Evolutionary conservation across 2,329 filamentous ascomycete genomes (phyloP), one percentile per base, ranked within the genome.

Genomic region (Alternaria hordeiaustralica): DNA sequence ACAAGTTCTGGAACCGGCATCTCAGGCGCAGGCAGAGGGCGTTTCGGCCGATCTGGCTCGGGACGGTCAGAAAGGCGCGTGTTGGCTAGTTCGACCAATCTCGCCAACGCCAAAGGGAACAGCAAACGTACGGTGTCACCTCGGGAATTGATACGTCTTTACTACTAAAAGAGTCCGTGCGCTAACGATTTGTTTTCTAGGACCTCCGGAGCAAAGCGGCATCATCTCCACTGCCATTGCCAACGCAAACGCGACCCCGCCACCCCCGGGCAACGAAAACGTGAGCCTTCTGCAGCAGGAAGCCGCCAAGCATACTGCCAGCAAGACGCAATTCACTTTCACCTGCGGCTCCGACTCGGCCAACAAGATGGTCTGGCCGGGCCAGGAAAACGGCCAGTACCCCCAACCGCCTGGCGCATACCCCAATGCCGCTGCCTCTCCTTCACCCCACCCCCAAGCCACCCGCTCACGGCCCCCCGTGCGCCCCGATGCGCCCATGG

Each of bases 211-310:
- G 71, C 87, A 87, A 72, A 88, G 91, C 81, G 94, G 94, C 59
- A 97, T 97, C 76, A 97, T 97, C 68, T 96, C 94, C 25, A 91
- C 88, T 71, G 94, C 95, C 50, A 97, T 97, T 75, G 94, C 94
- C 64, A 96, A 93, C 76, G 93, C 94, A 26, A 75, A 80, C 71
- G 79, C 93, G 90, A 57, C 76, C 55, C 73, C 76, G 30, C 71
- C 75, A 15, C 71, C 71, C 55, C 66, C 79, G 75, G 91, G 90
- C 13, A 90, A 93, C 76, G 92, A 95, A 75, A 96, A 93, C 79
- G 85, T 90, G 67, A 95, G 91, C 78, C 85, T 94, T 63, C 82
- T 96, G 53, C 90, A 93, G 61, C 91, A 93, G 76, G 89, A 91
- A 78, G 83, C 87, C 18, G 80, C 84, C 6, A 84, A 84, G 61